phyloP scores from a whole-genome alignment of 2,329 filamentous ascomycete genomes.

The Aspergillus jensenii region DNA sequence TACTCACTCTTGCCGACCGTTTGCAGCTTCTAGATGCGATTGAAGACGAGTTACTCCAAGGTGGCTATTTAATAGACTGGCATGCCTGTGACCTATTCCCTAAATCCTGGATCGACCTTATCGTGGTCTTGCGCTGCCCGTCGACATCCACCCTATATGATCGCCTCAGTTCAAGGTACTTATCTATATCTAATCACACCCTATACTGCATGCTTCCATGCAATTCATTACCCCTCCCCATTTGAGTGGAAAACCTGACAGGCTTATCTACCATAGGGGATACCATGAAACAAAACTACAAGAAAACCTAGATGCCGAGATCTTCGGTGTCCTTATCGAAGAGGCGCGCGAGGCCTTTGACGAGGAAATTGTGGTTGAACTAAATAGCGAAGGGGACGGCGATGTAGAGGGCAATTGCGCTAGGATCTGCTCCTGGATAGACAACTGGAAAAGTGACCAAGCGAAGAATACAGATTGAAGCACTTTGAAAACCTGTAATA shows the following conservation, averaged over 20 bases:
- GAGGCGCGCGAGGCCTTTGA: conserved; percentile 87
- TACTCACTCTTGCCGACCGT: conserved; percentile 12
- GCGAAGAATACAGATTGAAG: conserved; percentile 28
- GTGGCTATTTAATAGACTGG: conserved; percentile 94
- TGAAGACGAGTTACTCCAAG: conserved; percentile 73
- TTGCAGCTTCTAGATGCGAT: conserved; percentile 75
- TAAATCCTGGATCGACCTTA: conserved; percentile 88
- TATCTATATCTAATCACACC: background rate
- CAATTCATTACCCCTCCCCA: background rate
- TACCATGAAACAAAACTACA: conserved; percentile 87
- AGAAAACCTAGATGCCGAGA: conserved; percentile 95
- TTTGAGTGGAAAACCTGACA: conserved; percentile 2
- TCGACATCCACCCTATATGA: conserved; percentile 82
- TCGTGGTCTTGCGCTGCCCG: conserved; percentile 79
- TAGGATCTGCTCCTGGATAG: conserved; percentile 77
- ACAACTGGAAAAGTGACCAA: conserved; percentile 70
- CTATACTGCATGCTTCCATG: background rate
- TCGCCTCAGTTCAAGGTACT: conserved; percentile 69
- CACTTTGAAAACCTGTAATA: background rate
- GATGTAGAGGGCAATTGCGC: conserved; percentile 89
- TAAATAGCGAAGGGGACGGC: conserved; percentile 76
- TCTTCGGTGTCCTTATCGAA: conserved; percentile 90
- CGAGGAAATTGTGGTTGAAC: conserved; percentile 82
- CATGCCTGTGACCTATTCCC: conserved; percentile 97
- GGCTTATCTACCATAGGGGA: conserved; percentile 52